Conservation (phyloP, 306 rosid genomes). For the Casuarina equisetifolia region DNA sequence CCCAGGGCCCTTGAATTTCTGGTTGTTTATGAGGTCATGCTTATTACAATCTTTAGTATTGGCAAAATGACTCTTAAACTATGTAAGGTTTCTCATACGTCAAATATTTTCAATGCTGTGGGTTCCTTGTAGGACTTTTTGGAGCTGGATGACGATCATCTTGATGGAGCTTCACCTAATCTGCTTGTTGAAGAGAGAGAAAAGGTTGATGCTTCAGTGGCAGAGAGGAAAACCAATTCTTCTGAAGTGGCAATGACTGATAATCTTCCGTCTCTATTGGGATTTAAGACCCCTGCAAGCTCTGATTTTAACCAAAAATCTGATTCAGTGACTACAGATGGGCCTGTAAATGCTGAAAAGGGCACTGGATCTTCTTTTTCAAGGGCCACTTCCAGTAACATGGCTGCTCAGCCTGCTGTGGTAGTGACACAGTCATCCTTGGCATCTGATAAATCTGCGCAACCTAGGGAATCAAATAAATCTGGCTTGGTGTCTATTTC, state of each 20-base stretch:
- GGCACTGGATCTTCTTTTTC: conserved; percentile 26
- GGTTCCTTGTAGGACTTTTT: conserved; percentile 51
- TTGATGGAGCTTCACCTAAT: conserved; percentile 42
- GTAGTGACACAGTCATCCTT: conserved; percentile 30
- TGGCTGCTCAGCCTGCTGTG: conserved; percentile 25
- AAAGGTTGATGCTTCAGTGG: conserved; percentile 26
- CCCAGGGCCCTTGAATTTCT: not conserved
- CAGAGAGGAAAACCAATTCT: conserved; percentile 32
- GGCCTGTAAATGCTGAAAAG: conserved; percentile 40
- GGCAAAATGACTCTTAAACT: not conserved
- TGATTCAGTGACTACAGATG: conserved; percentile 28
- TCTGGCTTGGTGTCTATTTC: conserved; percentile 29
- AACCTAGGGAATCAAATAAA: conserved; percentile 31
- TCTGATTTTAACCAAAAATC: conserved; percentile 30
- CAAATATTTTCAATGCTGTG: not conserved
- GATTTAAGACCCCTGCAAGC: conserved; percentile 29
- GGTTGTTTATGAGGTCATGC: not conserved
- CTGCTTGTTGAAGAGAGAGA: conserved; percentile 39
- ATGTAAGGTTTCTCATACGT: not conserved
- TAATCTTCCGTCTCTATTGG: conserved; percentile 35
- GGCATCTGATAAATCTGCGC: conserved; percentile 37
- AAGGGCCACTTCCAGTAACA: conserved; percentile 25
- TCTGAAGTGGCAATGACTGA: conserved; percentile 31
- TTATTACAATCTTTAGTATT: not conserved
- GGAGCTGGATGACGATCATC: conserved; percentile 71